Evolutionary conservation across 2,329 filamentous ascomycete genomes (phyloP), one percentile per base, ranked within the genome.

Genomic region (Sporothrix humicola): DNA sequence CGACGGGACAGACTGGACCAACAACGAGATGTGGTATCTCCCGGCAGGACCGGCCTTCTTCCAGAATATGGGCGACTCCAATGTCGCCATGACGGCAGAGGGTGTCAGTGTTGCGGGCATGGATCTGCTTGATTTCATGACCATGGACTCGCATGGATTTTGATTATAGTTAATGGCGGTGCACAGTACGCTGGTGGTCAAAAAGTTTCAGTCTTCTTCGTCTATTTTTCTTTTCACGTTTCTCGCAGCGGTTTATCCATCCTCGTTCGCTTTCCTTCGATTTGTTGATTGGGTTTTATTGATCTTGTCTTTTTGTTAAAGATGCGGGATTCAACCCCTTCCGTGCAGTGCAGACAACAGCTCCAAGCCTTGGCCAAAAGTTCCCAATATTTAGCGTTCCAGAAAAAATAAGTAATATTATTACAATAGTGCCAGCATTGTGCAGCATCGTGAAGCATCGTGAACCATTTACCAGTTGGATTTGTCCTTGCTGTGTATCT

Each of bases 101-200:
- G 89, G 89, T 42, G 87, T 91, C 69, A 91, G 91, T 77, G 87
- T 92, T 2, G 89, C 89, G 10, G 90, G 90, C 0, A 83, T 91
- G 46, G 90, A 92, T 78, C 79, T 92, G 77, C 84, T 92, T 15
- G 90, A 92, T 78, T 91, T 89, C 76, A 91, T 91, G 89, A 87
- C 88, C 8, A 88, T 91, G 73, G 74, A 72, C 7, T 13, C 37
- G 10, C 9, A 20, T 23, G 23, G 68, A 7, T 63, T 73, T 31
- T 23, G 46, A 66, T n/a, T 42, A 2, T 48, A 31, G 23, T 23
- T 42, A 12, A 8, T 12, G 8, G n/a, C 20, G 12, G 12, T 17
- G 10, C 12, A 48, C 10, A 23, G 42, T n/a, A 23, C 12, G 42
- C 8, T 23, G 12, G 20, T 42, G 20, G 10, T 46, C 42, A 26